Evolutionary conservation across 306 rosid species (phyloP).

Genomic region (Mimosa pudica): DNA sequence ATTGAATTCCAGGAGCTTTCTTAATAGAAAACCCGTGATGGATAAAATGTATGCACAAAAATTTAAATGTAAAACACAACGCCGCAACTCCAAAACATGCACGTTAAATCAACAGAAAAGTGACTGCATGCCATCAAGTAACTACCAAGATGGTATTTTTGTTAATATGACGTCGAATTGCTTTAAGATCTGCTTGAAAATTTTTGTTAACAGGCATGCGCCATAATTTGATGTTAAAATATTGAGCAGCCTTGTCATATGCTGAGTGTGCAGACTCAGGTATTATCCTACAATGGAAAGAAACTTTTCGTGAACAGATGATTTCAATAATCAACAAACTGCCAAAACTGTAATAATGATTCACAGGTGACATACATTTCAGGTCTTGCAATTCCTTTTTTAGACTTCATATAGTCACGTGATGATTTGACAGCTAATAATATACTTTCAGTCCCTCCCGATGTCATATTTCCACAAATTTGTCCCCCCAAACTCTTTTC

Average conservation of each 20-base stretch:
- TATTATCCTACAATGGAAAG: conserved; percentile 67
- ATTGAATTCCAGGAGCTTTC: conserved; percentile 31
- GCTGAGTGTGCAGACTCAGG: conserved; percentile 95
- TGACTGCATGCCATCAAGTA: conserved; percentile 2
- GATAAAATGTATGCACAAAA: neutral
- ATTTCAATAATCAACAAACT: conserved; percentile 24
- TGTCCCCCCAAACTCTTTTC: conserved; percentile 81
- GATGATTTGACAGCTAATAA: conserved; percentile 86
- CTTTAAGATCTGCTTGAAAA: conserved; percentile 80
- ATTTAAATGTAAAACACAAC: conserved; percentile 3
- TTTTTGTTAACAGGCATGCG: conserved; percentile 78
- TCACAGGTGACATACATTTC: conserved; percentile 68
- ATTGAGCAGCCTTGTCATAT: conserved; percentile 96
- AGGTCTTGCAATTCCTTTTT: conserved; percentile 77
- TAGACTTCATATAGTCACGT: conserved; percentile 89
- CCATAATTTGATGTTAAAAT: conserved; percentile 91
- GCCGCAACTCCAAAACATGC: neutral
- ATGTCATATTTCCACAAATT: conserved; percentile 97
- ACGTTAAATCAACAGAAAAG: conserved; percentile 1
- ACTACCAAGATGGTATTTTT: conserved; percentile 78
- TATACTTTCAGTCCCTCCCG: conserved; percentile 99
- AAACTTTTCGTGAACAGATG: conserved; percentile 28
- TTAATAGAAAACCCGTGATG: conserved; percentile 17
- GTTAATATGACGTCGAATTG: conserved; percentile 65
- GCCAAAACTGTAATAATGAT: conserved; percentile 16